These are phyloP conservation scores for Amphibolis antarctica DNA, from an alignment of 106 monocot species.

Conservation along the genomic window DNA sequence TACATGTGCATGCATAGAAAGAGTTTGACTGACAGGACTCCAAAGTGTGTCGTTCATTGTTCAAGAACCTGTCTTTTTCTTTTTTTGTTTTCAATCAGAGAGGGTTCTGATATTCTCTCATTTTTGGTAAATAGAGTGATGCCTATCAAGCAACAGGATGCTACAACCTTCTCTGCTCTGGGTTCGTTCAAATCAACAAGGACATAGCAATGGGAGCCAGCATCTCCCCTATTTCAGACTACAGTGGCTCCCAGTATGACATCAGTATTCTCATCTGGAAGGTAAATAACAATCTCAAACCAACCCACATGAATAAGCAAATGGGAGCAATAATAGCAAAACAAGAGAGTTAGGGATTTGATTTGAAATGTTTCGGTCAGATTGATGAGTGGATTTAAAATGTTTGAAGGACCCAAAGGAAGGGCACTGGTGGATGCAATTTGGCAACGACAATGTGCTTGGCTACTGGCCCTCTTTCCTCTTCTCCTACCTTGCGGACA, in stretches of 20 bases:
- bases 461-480: conserved; percentile 64
- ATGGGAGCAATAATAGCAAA: background rate
- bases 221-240: conserved; percentile 46
- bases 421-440: conserved; percentile 71
- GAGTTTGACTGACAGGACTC: background rate
- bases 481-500: conserved; percentile 42
- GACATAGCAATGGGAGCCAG: conserved; percentile 65
- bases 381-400: conserved; percentile 1
- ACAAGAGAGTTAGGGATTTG: conserved; percentile 5
- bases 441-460: conserved; percentile 36
- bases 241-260: conserved; percentile 45
- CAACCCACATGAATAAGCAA: background rate
- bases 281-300: conserved; percentile 21
- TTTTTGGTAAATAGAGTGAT: conserved; percentile 32
- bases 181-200: conserved; percentile 57
- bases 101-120: background rate
- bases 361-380: background rate
- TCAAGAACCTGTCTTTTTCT: background rate
- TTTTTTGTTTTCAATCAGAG: background rate
- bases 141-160: conserved; percentile 62
- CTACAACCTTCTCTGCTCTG: conserved; percentile 69
- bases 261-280: conserved; percentile 70
- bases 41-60: conserved; percentile 14
- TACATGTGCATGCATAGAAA: background rate
- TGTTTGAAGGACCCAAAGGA: conserved; percentile 39